Percentiles rank a stretch among this genome's conserved stretches.
Evolutionary conservation across 2,329 filamentous ascomycete genomes (phyloP).

Genomic region (Ramularia collo-cygni): DNA sequence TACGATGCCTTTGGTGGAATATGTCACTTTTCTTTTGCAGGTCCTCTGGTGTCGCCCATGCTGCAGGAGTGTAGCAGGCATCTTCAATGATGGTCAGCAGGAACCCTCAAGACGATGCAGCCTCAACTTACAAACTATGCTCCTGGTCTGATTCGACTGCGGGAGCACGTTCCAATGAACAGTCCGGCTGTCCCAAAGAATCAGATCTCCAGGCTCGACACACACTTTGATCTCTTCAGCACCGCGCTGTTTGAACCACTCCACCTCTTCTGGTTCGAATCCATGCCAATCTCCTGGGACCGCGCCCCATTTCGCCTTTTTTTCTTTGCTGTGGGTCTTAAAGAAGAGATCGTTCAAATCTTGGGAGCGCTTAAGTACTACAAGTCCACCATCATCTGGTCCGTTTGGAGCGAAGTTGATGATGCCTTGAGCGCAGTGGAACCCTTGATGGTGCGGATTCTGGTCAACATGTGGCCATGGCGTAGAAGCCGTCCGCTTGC

Average conservation of each 20-base stretch:
- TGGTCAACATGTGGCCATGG: too few species aligned
- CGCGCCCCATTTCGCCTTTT: conserved; percentile 10
- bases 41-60: conserved; percentile 7
- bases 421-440: conserved; percentile 12
- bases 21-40: conserved; percentile 9
- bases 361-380: conserved; percentile 11
- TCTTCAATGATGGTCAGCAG: conserved; percentile 3
- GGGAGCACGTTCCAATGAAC: conserved; percentile 36
- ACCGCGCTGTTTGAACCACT: conserved; percentile 11
- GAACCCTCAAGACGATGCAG: background rate
- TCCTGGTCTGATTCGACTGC: conserved; percentile 10
- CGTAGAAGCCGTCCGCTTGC: too few species aligned
- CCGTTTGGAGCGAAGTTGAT: conserved; percentile 16
- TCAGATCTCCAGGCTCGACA: conserved; percentile 16
- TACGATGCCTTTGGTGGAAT: conserved; percentile 7
- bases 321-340: conserved; percentile 11
- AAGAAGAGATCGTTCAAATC: conserved; percentile 10
- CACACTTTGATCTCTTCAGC: conserved; percentile 11
- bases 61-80: conserved; percentile 12
- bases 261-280: conserved; percentile 10
- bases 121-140: conserved; percentile 13
- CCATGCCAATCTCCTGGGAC: conserved; percentile 15
- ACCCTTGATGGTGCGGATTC: conserved; percentile 5
- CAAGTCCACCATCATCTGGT: conserved; percentile 14
- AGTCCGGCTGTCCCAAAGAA: conserved; percentile 30